Conservation (phyloP, 352 stramenopile species). For the Thalassiosira hispida region DNA sequence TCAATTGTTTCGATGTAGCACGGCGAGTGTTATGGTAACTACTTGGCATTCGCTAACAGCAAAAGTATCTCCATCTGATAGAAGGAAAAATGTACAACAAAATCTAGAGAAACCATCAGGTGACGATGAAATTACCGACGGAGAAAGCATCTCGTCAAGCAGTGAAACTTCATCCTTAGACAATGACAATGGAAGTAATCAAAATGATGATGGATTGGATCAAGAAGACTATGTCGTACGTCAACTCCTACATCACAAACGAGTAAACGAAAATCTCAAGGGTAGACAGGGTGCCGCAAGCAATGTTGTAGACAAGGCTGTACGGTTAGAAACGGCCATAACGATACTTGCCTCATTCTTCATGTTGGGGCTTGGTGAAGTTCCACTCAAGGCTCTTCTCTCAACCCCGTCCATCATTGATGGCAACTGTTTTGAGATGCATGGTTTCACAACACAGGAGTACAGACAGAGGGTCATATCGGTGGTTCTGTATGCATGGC, state of each 20-base stretch:
- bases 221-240: conserved; percentile 52
- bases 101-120: background rate
- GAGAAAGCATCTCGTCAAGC: conserved; percentile 7
- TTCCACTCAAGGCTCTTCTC: conserved; percentile 40
- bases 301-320: conserved; percentile 42
- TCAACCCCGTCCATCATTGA: background rate
- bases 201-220: background rate
- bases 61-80: background rate
- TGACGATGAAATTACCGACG: background rate
- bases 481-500: conserved; percentile 22
- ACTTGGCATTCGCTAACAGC: conserved; percentile 45
- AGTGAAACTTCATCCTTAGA: background rate
- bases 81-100: background rate
- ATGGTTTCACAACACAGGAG: background rate
- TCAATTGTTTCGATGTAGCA: conserved; percentile 64
- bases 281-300: conserved; percentile 33
- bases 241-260: conserved; percentile 35
- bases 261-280: conserved; percentile 31
- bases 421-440: background rate
- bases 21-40: conserved; percentile 56
- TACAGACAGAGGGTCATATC: conserved; percentile 3
- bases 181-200: background rate
- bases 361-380: conserved; percentile 48
- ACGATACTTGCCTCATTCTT: conserved; percentile 45
- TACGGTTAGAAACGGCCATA: conserved; percentile 50